phyloP scores from a whole-genome alignment of 441 rosid genomes.

The Euphorbia schlechtendalii region DNA sequence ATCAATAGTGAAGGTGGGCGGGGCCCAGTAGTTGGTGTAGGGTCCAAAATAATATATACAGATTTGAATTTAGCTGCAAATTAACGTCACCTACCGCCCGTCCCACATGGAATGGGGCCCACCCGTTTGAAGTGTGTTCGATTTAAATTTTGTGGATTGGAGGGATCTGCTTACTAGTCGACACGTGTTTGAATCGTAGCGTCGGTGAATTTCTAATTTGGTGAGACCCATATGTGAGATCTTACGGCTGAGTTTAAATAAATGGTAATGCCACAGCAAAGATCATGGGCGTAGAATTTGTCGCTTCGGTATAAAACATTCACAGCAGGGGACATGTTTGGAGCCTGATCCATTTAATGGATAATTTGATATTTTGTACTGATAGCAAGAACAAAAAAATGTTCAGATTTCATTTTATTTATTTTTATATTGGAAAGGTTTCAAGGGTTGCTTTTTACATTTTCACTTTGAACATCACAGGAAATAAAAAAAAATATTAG shows the following conservation, averaged over 20 bases:
- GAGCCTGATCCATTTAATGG: no score
- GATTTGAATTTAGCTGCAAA: not conserved
- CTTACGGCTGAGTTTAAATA: constrained; percentile 11
- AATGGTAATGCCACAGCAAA: no score
- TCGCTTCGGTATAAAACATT: no score
- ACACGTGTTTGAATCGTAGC: constrained; percentile 15
- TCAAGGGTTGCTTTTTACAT: no score
- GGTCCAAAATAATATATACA: not conserved
- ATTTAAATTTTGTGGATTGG: constrained; percentile 27
- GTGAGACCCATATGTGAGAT: constrained; percentile 7
- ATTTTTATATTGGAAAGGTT: no score
- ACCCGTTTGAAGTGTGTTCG: not conserved
- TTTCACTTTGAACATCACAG: no score
- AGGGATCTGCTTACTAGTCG: constrained; percentile 7
- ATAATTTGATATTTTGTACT: no score
- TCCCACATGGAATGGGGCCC: constrained; percentile 10
- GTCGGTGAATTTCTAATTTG: not conserved
- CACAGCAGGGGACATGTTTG: no score
- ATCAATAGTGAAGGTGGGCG: not conserved
- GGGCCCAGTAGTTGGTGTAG: not conserved
- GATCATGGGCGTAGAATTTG: no score
- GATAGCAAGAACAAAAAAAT: no score
- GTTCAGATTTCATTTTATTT: no score
- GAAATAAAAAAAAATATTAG: no score
- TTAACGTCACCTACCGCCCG: constrained; percentile 8